phyloP scores from a whole-genome alignment of 139 green algal species.

The Prasinococcaceae sp. region DNA sequence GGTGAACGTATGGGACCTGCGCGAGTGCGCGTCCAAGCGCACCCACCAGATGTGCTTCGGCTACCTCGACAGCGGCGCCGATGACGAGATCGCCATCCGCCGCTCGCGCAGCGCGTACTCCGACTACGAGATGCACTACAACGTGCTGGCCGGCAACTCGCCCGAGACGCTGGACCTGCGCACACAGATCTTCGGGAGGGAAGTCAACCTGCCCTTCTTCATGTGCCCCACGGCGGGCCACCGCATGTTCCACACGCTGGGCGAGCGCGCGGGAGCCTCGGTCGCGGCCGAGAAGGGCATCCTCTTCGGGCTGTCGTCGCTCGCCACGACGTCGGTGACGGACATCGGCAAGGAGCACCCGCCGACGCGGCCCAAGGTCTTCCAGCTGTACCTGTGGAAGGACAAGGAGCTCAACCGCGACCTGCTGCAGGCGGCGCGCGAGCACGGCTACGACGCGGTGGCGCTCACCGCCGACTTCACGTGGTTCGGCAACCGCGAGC shows the following conservation, averaged over 20 bases:
- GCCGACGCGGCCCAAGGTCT: slow-evolving; percentile 2
- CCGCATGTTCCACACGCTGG: slow-evolving; percentile 13
- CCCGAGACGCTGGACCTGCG: slow-evolving; percentile 7
- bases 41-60: slow-evolving; percentile 12
- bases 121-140: slow-evolving; percentile 5
- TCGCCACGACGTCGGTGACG: neutral
- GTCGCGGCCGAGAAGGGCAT: neutral
- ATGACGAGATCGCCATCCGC: slow-evolving; percentile 14
- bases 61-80: slow-evolving; percentile 12
- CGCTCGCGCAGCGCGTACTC: neutral
- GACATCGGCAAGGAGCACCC: neutral
- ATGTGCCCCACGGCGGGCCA: slow-evolving; percentile 9
- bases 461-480: slow-evolving; percentile 12
- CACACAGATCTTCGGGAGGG: neutral
- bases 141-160: slow-evolving; percentile 2
- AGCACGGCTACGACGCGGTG: slow-evolving; percentile 4
- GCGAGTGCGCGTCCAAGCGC: neutral
- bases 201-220: slow-evolving; percentile 8
- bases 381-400: slow-evolving; percentile 21
- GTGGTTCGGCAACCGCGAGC: slow-evolving; percentile 15
- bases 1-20: slow-evolving; percentile 10
- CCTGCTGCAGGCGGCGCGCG: neutral
- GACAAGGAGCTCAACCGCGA: slow-evolving; percentile 3
- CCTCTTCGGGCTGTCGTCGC: slow-evolving; percentile 7
- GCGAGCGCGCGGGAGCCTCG: slow-evolving; percentile 3